Evolutionary conservation across 163 green algal species (phyloP), one percentile per base, ranked within the genome.

Genomic region (Scenedesmus sp.): DNA sequence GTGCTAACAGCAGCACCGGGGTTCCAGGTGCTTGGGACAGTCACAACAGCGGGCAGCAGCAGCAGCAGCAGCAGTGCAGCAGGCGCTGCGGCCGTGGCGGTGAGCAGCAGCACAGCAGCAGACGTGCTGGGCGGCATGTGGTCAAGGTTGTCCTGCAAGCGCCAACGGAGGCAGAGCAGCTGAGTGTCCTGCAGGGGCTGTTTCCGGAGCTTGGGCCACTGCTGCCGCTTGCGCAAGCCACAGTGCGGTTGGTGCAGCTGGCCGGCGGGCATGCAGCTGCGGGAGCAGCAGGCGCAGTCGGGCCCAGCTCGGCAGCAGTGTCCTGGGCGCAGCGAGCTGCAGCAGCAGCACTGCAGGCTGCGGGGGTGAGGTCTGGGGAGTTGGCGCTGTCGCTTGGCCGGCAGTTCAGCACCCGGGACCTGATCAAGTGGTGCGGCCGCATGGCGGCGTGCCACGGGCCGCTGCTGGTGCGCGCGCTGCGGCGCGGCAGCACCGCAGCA

Each of bases 21-120:
- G 37, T 99, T 99, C 87, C 97, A 99, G 92, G 93, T 99, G 24
- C 95, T 99, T 44, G 97, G 95, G 3, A 99, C 98, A 18, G 93
- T 99, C 43, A 99, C 97, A 22, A 95, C 79, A n/a, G 68, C 93
- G 84, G 76, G 18, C 51, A 80, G 37, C 79, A 88, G 79, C 76
- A 82, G 68, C 20, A 81, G 18, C 51, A 80, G 37, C 79, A 88
- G 79, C 76, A 82, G 68, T 26, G 46, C 61, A 35, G 53, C 78
- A 33, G 81, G 37, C 82, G 83, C 78, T 49, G 46, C 87, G 26
- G 73, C 7, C 18, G 85, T 70, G 59, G 46, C n/a, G 4, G 61
- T 51, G 85, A 90, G 87, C 93, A 89, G 91, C 79, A 85, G 90
- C 46, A 43, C 26, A 30, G 93, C 93, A 30, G 92, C 96, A 86